A percentile compares a stretch with the other conserved stretches of the same genome.
Conservation (phyloP, 2,329 filamentous ascomycete genomes). For the Paraphaeosphaeria minitans region DNA sequence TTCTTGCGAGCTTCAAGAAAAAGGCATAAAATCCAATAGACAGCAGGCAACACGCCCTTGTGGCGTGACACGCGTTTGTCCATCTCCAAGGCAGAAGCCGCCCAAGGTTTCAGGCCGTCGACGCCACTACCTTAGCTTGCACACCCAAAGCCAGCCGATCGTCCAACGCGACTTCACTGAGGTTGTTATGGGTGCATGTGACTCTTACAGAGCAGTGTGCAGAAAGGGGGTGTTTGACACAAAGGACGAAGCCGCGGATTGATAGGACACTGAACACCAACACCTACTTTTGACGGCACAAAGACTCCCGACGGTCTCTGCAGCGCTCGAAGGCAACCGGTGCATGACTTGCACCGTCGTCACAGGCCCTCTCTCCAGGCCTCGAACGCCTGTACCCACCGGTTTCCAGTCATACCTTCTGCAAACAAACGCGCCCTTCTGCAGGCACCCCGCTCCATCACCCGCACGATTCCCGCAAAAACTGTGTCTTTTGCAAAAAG, state of each 20-base stretch:
- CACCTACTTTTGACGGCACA: background rate
- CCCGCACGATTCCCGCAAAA: background rate
- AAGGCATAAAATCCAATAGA: background rate
- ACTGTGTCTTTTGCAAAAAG: background rate
- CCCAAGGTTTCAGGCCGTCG: background rate
- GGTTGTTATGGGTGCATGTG: background rate
- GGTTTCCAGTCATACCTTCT: background rate
- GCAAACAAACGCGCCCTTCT: constrained; percentile 9
- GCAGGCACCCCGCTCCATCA: constrained; percentile 9
- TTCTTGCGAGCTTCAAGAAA: background rate
- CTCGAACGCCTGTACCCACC: background rate
- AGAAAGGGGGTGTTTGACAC: background rate
- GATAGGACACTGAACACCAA: background rate
- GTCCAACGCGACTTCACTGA: background rate
- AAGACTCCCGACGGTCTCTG: background rate
- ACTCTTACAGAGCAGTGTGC: background rate
- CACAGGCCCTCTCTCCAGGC: background rate
- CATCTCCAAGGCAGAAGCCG: background rate
- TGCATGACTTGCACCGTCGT: constrained; percentile 6
- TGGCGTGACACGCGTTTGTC: background rate
- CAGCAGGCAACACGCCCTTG: background rate
- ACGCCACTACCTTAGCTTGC: background rate
- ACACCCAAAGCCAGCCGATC: background rate
- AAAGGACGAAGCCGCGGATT: background rate
- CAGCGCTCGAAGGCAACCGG: background rate